Evolutionary conservation across 176 grass and related monocot species (phyloP).

Genomic region (Avena insularis): DNA sequence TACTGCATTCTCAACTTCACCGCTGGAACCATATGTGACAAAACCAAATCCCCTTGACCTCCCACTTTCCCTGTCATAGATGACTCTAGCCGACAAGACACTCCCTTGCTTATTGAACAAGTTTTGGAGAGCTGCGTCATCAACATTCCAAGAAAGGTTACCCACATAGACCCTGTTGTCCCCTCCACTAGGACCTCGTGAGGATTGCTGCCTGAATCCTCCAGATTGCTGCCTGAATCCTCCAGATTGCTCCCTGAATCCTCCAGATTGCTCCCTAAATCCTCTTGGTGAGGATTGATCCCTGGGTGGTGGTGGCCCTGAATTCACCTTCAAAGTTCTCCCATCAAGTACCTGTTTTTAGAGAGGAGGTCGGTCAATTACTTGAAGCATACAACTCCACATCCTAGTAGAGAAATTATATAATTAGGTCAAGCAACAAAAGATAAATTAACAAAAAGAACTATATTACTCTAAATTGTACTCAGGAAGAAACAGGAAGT

Average conservation of each 20-base stretch:
- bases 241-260: slow-evolving; percentile 4
- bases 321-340: slow-evolving; percentile 43
- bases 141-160: slow-evolving; percentile 83
- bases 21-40: slow-evolving; percentile 58
- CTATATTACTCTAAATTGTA: neutral
- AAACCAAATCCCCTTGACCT: slow-evolving; percentile 90
- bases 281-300: slow-evolving; percentile 55
- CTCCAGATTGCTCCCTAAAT: slow-evolving; percentile 19
- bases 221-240: neutral
- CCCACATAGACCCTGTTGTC: slow-evolving; percentile 75
- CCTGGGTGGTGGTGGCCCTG: slow-evolving; percentile 38
- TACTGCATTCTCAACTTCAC: slow-evolving; percentile 80
- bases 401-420: neutral
- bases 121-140: slow-evolving; percentile 69
- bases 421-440: neutral
- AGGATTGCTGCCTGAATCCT: slow-evolving; percentile 26
- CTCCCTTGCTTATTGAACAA: slow-evolving; percentile 78
- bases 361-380: neutral
- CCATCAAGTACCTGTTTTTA: slow-evolving; percentile 71
- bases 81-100: slow-evolving; percentile 73
- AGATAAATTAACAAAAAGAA: neutral
- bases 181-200: slow-evolving; percentile 39
- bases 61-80: slow-evolving; percentile 85
- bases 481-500: neutral
- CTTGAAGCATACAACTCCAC: slow-evolving; percentile 10